Conservation (phyloP, 129 eudicot genomes). For the Mikania micrantha region DNA sequence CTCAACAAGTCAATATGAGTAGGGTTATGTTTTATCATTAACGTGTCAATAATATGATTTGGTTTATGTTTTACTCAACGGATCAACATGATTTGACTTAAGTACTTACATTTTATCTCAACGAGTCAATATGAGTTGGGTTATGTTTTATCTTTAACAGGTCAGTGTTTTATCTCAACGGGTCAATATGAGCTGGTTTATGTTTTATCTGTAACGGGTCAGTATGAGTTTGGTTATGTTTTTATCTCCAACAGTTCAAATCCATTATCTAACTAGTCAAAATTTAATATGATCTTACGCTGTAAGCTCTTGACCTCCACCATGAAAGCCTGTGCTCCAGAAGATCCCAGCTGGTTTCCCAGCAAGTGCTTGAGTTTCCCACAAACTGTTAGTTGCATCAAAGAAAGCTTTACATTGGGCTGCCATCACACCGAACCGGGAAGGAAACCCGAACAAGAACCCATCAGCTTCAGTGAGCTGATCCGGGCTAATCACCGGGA, state of each 20-base stretch:
- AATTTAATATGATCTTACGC: slow-evolving; percentile 42
- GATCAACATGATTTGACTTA: neutral
- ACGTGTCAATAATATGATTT: neutral
- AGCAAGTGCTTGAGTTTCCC: slow-evolving; percentile 74
- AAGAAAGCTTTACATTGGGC: slow-evolving; percentile 85
- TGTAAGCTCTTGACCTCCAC: slow-evolving; percentile 85
- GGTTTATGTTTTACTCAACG: too few species aligned
- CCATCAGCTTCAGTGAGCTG: slow-evolving; percentile 87
- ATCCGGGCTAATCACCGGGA: slow-evolving; percentile 60
- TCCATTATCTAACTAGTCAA: neutral
- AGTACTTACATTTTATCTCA: neutral
- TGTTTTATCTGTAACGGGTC: neutral
- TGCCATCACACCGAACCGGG: slow-evolving; percentile 92
- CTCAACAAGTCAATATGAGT: neutral
- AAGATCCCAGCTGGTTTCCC: slow-evolving; percentile 97
- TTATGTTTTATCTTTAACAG: neutral
- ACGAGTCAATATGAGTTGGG: neutral
- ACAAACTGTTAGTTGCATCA: slow-evolving; percentile 57
- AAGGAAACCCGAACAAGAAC: slow-evolving; percentile 77
- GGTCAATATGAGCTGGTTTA: neutral
- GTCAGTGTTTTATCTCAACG: neutral
- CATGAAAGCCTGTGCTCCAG: slow-evolving; percentile 96
- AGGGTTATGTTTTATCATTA: neutral
- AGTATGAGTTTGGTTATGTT: neutral
- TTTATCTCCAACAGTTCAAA: neutral